Conservation (phyloP, 2,329 filamentous ascomycete species). For the Aspergillus tubingensis region DNA sequence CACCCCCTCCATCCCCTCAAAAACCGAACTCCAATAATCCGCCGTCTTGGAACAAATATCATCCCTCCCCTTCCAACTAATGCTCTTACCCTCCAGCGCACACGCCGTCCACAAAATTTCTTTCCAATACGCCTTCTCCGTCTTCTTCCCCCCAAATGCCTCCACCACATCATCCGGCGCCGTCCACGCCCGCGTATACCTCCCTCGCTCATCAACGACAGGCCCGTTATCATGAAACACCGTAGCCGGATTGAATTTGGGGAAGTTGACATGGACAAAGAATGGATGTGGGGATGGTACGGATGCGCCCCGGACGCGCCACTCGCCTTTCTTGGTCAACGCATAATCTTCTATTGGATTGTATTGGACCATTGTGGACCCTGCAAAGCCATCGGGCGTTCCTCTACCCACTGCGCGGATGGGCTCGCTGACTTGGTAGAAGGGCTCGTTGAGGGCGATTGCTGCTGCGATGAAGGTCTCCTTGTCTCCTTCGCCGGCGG, state of each 20-base stretch:
- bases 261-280: constrained; percentile 36
- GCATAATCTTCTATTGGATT: constrained; percentile 39
- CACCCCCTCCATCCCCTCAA: no score
- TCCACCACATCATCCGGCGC: constrained; percentile 24
- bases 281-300: constrained; percentile 33
- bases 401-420: constrained; percentile 38
- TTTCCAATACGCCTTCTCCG: constrained; percentile 35
- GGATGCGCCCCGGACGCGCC: constrained; percentile 34
- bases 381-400: constrained; percentile 33
- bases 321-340: constrained; percentile 28
- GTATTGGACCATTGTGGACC: constrained; percentile 44
- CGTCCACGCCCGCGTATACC: constrained; percentile 27
- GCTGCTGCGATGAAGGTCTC: constrained; percentile 19
- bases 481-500: constrained; percentile 43
- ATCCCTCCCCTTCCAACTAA: constrained; percentile 24
- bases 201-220: constrained; percentile 25
- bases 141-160: constrained; percentile 33
- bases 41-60: constrained; percentile 20
- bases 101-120: constrained; percentile 30
- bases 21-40: constrained; percentile 16
- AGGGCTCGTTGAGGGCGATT: constrained; percentile 38
- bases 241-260: constrained; percentile 33
- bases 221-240: constrained; percentile 30
- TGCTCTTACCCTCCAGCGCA: constrained; percentile 27
- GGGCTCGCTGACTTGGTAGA: constrained; percentile 46